phyloP scores from a whole-genome alignment of 345 rosid species.

The Pugionium dolabratum region DNA sequence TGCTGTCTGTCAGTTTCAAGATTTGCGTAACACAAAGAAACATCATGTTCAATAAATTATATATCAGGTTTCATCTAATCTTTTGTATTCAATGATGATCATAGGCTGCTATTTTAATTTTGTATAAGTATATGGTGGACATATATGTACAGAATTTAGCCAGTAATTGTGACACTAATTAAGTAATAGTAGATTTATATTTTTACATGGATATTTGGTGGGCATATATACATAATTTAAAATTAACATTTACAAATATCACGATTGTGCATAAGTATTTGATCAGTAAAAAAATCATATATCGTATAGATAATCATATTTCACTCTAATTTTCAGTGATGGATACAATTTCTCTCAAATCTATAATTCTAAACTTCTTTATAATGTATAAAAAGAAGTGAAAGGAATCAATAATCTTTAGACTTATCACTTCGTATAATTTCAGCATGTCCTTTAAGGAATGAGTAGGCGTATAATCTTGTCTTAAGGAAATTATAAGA shows the following conservation, averaged over 20 bases:
- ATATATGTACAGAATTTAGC: background rate
- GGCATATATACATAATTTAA: no score
- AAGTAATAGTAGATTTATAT: no score
- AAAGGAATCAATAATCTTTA: conserved; percentile 7
- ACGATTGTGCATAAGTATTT: no score
- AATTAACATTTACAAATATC: no score
- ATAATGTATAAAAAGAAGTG: background rate
- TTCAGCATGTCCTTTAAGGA: conserved; percentile 33
- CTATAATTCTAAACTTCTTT: background rate
- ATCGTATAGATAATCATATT: background rate
- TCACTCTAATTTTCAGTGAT: background rate
- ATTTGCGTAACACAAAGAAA: background rate
- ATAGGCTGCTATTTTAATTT: background rate
- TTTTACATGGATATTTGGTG: no score
- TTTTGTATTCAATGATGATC: background rate
- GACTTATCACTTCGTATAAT: conserved; percentile 28
- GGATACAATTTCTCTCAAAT: background rate
- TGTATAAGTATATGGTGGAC: background rate
- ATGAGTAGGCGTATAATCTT: conserved; percentile 39
- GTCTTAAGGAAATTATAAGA: conserved; percentile 28
- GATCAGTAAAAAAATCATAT: background rate
- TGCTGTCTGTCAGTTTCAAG: background rate
- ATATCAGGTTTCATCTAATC: background rate
- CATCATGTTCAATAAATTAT: background rate
- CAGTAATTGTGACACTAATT: background rate